Percentiles rank a stretch among this genome's conserved stretches.
These are phyloP conservation scores for Dactylonectria estremocensis DNA, from an alignment of 2,329 filamentous ascomycete species.

Conservation along the genomic window DNA sequence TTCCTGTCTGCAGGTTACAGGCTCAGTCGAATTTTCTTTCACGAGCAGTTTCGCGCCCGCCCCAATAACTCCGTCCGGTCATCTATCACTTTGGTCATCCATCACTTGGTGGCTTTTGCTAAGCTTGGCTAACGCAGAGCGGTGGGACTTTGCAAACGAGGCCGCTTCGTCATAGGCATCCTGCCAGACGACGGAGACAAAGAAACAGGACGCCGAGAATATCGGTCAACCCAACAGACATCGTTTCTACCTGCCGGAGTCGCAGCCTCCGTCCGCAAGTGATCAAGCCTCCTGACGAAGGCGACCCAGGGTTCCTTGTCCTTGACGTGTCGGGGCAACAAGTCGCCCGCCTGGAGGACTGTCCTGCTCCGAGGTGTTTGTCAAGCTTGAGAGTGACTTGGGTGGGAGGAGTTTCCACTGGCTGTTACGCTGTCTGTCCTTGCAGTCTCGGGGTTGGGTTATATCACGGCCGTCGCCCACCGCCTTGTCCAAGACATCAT, in stretches of 20 bases:
- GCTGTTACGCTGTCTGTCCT: slow-evolving; percentile 43
- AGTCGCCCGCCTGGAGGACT: slow-evolving; percentile 32
- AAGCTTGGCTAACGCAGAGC: slow-evolving; percentile 40
- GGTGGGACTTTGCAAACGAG: slow-evolving; percentile 46
- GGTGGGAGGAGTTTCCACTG: slow-evolving; percentile 40
- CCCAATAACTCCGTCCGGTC: slow-evolving; percentile 36
- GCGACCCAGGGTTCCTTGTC: slow-evolving; percentile 38
- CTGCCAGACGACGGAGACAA: slow-evolving; percentile 40
- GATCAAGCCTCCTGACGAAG: slow-evolving; percentile 35
- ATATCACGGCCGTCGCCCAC: slow-evolving; percentile 50
- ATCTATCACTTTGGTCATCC: slow-evolving; percentile 51
- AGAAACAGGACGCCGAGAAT: slow-evolving; percentile 35
- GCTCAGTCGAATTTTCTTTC: slow-evolving; percentile 29
- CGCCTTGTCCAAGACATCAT: slow-evolving; percentile 43
- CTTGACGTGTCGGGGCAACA: slow-evolving; percentile 37
- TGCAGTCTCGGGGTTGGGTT: slow-evolving; percentile 42
- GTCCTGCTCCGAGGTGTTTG: slow-evolving; percentile 46
- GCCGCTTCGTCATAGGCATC: slow-evolving; percentile 36
- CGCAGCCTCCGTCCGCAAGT: slow-evolving; percentile 33
- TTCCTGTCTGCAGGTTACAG: slow-evolving; percentile 31
- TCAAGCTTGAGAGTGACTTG: slow-evolving; percentile 45
- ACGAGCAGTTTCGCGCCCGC: slow-evolving; percentile 26
- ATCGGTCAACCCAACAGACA: slow-evolving; percentile 33
- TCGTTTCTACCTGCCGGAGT: slow-evolving; percentile 43
- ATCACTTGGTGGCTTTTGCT: slow-evolving; percentile 49